These are phyloP conservation scores for Aspergillus uvarum DNA, from an alignment of 2,329 filamentous ascomycete genomes.

Conservation along the genomic window DNA sequence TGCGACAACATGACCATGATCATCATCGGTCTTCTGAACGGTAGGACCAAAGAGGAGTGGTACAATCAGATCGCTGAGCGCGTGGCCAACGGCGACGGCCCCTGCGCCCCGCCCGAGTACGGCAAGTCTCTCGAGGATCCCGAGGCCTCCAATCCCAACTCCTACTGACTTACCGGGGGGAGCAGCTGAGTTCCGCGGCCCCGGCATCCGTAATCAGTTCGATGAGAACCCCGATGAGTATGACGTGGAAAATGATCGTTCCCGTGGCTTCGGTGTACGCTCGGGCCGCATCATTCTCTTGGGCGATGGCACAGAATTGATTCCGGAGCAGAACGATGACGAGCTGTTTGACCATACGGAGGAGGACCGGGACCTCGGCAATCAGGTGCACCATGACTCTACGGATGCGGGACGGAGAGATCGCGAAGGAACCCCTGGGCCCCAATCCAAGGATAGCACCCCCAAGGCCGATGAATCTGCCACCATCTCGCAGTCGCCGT, in stretches of 20 bases:
- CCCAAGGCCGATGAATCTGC: conserved; percentile 22
- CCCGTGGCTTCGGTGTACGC: conserved; percentile 71
- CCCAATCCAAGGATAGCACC: conserved; percentile 38
- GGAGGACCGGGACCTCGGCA: conserved; percentile 78
- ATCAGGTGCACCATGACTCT: conserved; percentile 70
- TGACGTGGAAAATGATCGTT: conserved; percentile 51
- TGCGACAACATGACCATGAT: conserved; percentile 99
- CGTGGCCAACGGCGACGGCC: conserved; percentile 94
- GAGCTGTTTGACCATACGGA: conserved; percentile 95
- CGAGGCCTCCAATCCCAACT: conserved; percentile 39
- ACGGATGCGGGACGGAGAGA: conserved; percentile 41
- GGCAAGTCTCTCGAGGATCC: conserved; percentile 69
- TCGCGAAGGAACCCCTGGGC: conserved; percentile 54
- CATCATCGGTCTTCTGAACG: conserved; percentile 82
- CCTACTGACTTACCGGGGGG: conserved; percentile 42
- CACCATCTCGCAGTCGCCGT: conserved; percentile 39
- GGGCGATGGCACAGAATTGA: conserved; percentile 89
- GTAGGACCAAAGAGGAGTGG: conserved; percentile 95
- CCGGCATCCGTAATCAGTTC: conserved; percentile 77
- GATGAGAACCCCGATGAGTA: conserved; percentile 69
- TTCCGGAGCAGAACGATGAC: conserved; percentile 82
- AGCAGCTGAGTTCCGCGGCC: conserved; percentile 80
- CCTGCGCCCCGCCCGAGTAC: conserved; percentile 98
- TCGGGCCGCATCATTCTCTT: conserved; percentile 87
- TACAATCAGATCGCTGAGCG: conserved; percentile 93